Conservation (phyloP, 306 rosid species). For the Vigna angularis region DNA sequence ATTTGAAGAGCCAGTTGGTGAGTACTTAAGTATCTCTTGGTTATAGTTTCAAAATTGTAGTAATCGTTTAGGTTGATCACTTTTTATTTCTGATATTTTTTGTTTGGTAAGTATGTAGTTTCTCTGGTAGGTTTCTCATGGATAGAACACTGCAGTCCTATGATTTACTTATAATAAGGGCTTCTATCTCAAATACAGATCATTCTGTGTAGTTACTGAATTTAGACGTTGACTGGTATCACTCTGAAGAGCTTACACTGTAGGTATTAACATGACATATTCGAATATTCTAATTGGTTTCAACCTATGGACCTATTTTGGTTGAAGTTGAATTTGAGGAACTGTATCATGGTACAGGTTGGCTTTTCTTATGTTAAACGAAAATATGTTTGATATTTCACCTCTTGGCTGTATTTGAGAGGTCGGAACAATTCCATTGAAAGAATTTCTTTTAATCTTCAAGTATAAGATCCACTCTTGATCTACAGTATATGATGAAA, state of each 20-base stretch:
- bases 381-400: not conserved
- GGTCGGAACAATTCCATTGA: not conserved
- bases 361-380: slow-evolving; percentile 7
- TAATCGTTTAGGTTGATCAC: slow-evolving; percentile 32
- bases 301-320: not conserved
- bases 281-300: not conserved
- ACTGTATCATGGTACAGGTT: not conserved
- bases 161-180: slow-evolving; percentile 44
- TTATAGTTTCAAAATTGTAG: slow-evolving; percentile 26
- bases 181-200: slow-evolving; percentile 45
- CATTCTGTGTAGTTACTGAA: slow-evolving; percentile 20
- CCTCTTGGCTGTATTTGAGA: slow-evolving; percentile 3
- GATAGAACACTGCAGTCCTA: slow-evolving; percentile 39
- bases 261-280: not conserved
- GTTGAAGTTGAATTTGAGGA: not conserved
- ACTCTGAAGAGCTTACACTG: slow-evolving; percentile 6
- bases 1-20: slow-evolving; percentile 59
- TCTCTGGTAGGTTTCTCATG: slow-evolving; percentile 42
- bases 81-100: slow-evolving; percentile 41
- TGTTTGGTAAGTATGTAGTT: slow-evolving; percentile 25
- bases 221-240: not conserved
- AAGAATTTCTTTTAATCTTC: not conserved
- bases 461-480: slow-evolving; percentile 12
- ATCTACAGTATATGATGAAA: slow-evolving; percentile 3
- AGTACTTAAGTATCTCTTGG: slow-evolving; percentile 39